Evolutionary conservation across 2,329 filamentous ascomycete species (phyloP), one percentile per base, ranked within the genome.

Genomic region (Claviceps sp.): DNA sequence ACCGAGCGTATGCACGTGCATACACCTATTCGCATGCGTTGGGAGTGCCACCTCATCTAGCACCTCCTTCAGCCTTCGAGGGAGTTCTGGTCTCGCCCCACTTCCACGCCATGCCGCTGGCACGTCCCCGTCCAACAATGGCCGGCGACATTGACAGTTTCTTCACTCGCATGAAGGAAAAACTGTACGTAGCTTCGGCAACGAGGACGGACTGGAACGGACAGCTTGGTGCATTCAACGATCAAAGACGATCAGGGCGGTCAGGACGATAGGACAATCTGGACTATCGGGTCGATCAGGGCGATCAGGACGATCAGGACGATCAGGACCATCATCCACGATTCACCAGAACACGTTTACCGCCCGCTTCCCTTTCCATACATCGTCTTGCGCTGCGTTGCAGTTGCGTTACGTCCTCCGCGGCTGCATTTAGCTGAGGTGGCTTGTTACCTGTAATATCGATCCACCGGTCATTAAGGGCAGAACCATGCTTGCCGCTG

Each of bases 401-500:
- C 8, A 11, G 30, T 11, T 11, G 30, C 30, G 30, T 34, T 34
- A 34, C 30, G 30, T 34, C 30, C 30, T 34, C 30, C 30, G 30
- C 30, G 30, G 30, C 30, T 34, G 30, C 9, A 34, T 34, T 34
- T 34, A 34, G 30, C 30, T 34, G 30, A 34, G 30, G 30, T 34
- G 30, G 30, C 30, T 34, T 34, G 9, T 34, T 34, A 34, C 30
- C 30, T 34, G 30, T 11, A 34, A 34, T 34, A 34, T 34, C 9
- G 30, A 34, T 34, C 30, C 30, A 34, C 30, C 30, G 30, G 20
- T 22, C 7, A 43, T 20, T 37, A 38, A 42, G 47, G 20, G 34
- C 14, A 48, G 34, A 34, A 24, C 34, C 51, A 53, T 55, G 54
- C 51, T 53, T 45, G 49, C 52, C 18, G 45, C n/a, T 46, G 50